Evolutionary conservation across 2,329 filamentous ascomycete species (phyloP), one percentile per base, ranked within the genome.

Genomic region (Penicillium sp.): DNA sequence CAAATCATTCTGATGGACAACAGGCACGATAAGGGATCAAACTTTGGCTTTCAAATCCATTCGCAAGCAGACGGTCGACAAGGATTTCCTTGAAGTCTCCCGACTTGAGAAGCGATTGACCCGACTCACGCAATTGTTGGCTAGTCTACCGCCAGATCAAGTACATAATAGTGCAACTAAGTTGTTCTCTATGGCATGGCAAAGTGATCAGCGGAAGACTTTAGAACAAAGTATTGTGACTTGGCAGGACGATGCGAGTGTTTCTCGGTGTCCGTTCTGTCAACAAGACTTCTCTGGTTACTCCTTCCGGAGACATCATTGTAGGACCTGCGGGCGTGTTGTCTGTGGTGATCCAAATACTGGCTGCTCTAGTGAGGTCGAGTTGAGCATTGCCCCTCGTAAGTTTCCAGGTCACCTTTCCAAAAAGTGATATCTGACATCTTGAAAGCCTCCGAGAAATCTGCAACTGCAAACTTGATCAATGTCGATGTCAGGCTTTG

Each of bases 261-360:
- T 99, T 6, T 57, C 79, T 2, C 85, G 86, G 58, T 99, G 94
- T 67, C 94, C 94, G 0, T 96, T 96, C 66, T 99, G 94, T 65
- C 89, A 95, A 67, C 94, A 99, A 65, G 90, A 96, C 51, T 99
- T 99, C 71, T 88, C 90, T 0, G 88, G 86, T 13, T 97, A 96
- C 82, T 89, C 90, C 1, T 95, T 97, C 66, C 84, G 94, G 64
- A 81, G 94, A 61, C 94, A 97, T 70, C 94, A 99, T 72, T 99
- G 94, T 72, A 84, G 94, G 49, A 87, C 95, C 72, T 99, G 94
- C 65, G 94, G 94, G 3, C 84, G 88, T 41, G 91, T 99, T 0
- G 90, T 99, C 0, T 99, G 94, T 68, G 90, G 90, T 12, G 94
- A 99, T 71, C 83, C 83, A 0, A 81, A 84, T 52, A 99, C 94